Conservation (phyloP, 2,329 filamentous ascomycete genomes). For the Ascomycota sp. region DNA sequence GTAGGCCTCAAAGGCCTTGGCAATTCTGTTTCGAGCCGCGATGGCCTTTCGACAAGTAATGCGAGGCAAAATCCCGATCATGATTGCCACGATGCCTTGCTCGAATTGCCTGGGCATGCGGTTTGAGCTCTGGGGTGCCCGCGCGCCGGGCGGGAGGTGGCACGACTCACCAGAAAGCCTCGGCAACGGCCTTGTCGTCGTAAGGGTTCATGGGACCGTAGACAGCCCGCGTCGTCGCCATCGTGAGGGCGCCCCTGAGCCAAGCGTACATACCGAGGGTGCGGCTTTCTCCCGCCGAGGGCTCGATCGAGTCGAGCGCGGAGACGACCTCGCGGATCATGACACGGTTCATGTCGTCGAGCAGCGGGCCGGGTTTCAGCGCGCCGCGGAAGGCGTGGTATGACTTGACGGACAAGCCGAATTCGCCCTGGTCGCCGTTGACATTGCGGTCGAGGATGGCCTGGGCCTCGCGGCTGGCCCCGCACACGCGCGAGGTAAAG, state of each 20-base stretch:
- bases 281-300: not conserved
- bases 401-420: constrained; percentile 1
- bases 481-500: not conserved
- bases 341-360: constrained; percentile 3
- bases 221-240: constrained; percentile 2
- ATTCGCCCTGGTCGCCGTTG: constrained; percentile 2
- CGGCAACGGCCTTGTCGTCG: constrained; percentile 1
- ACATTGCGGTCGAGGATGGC: constrained; percentile 1
- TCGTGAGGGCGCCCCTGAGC: constrained; percentile 1
- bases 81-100: no score
- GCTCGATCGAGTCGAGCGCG: constrained; percentile 1
- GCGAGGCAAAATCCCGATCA: no score
- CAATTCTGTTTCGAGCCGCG: no score
- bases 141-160: no score
- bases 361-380: constrained; percentile 1
- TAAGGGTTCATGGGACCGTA: constrained; percentile 3
- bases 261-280: constrained; percentile 1
- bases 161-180: constrained; percentile 3
- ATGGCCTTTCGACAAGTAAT: no score
- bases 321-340: constrained; percentile 1
- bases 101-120: no score
- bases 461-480: constrained; percentile 1
- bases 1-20: not conserved
- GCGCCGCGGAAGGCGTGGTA: constrained; percentile 1
- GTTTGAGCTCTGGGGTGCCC: no score